phyloP scores from a whole-genome alignment of 2,329 filamentous ascomycete species.

The Whalleya microplaca region DNA sequence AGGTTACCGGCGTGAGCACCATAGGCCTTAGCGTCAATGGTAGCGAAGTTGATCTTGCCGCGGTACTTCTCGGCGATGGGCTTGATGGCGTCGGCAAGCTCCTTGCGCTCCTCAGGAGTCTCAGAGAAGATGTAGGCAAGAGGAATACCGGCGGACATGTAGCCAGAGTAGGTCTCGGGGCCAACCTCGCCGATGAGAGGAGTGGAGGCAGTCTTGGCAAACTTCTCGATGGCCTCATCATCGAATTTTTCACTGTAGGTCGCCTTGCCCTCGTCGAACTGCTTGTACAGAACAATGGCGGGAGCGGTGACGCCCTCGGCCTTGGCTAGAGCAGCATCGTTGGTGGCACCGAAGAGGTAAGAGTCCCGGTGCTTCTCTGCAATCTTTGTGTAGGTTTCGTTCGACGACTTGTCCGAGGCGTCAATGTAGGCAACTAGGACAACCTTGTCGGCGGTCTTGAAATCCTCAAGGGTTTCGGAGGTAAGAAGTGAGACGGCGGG shows the following conservation, averaged over 20 bases:
- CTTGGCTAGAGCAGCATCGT: conserved; percentile 82
- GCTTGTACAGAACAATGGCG: conserved; percentile 92
- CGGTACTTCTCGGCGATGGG: conserved; percentile 88
- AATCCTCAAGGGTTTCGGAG: conserved; percentile 84
- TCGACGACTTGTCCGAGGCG: conserved; percentile 79
- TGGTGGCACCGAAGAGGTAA: conserved; percentile 90
- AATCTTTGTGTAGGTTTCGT: conserved; percentile 77
- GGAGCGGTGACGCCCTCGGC: conserved; percentile 88
- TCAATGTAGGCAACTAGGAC: conserved; percentile 89
- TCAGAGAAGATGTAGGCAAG: conserved; percentile 98
- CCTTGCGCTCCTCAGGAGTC: conserved; percentile 83
- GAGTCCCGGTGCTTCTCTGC: conserved; percentile 81
- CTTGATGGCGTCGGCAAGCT: conserved; percentile 78
- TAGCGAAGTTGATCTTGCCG: conserved; percentile 95
- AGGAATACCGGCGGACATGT: conserved; percentile 91
- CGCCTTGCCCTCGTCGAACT: conserved; percentile 95
- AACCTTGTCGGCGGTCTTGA: conserved; percentile 98
- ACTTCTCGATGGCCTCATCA: conserved; percentile 76
- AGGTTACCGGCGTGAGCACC: conserved; percentile 95
- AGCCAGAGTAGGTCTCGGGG: conserved; percentile 92
- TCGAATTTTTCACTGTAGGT: conserved; percentile 82
- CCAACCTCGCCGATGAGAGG: conserved; percentile 95
- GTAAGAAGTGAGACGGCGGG: conserved; percentile 85
- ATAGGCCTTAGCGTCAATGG: conserved; percentile 92
- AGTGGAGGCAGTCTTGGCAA: conserved; percentile 82